These are phyloP conservation scores for Sequoia sempervirens DNA, from an alignment of 75 land plant species.

Conservation along the genomic window DNA sequence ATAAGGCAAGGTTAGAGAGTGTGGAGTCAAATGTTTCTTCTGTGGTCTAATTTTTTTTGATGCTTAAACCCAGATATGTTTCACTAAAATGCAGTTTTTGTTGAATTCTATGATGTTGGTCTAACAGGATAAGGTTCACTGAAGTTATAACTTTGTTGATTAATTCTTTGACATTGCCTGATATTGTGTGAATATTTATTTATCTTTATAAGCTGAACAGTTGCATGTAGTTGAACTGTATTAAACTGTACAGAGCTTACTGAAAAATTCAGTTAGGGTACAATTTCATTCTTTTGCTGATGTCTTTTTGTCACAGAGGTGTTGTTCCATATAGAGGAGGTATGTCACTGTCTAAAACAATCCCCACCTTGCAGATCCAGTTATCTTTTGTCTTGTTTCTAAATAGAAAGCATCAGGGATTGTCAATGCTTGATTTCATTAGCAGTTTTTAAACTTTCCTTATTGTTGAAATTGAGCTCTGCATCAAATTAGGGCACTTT, in stretches of 20 bases:
- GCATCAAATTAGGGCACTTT: background rate
- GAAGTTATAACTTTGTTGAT: background rate
- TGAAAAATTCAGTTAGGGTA: background rate
- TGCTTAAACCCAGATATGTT: background rate
- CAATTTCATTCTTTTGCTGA: background rate
- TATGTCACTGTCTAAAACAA: background rate
- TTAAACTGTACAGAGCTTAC: background rate
- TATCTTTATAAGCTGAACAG: background rate
- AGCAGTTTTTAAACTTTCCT: background rate
- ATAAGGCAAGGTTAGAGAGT: background rate
- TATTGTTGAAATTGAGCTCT: background rate
- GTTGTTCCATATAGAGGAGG: background rate
- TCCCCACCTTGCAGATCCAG: background rate
- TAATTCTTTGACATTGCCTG: background rate
- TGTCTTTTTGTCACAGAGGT: background rate
- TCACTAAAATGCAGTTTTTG: background rate
- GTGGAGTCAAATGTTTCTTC: background rate
- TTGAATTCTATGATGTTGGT: background rate
- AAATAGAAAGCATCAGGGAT: background rate
- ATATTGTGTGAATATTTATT: background rate
- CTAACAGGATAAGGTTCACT: background rate
- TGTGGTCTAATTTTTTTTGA: background rate
- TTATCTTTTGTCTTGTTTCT: background rate
- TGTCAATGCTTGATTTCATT: background rate
- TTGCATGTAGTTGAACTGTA: background rate